Percentiles rank a stretch among this genome's conserved stretches.
Conservation (phyloP, 2,329 filamentous ascomycete species). For the Cordyceps tenuipes region DNA sequence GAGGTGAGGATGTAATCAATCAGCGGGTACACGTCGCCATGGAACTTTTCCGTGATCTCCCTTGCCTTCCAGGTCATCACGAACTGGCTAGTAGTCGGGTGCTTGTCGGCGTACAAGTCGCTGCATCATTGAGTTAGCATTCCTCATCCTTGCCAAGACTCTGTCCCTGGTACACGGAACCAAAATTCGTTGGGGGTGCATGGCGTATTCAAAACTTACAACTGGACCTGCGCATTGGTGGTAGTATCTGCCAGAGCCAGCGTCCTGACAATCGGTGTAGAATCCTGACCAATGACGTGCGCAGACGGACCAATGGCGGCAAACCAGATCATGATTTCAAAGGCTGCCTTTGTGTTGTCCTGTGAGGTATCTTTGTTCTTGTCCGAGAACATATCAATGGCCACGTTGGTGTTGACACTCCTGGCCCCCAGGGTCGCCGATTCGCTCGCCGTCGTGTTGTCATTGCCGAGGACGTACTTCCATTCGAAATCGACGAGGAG, state of each 20-base stretch:
- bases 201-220: slow-evolving; percentile 24
- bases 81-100: slow-evolving; percentile 28
- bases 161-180: background rate
- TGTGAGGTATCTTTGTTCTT: slow-evolving; percentile 30
- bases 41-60: slow-evolving; percentile 30
- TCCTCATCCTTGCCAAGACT: background rate
- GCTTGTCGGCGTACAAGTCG: slow-evolving; percentile 33
- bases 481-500: slow-evolving; percentile 40
- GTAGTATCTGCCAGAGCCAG: slow-evolving; percentile 27
- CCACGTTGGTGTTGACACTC: slow-evolving; percentile 46
- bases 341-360: slow-evolving; percentile 33
- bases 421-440: slow-evolving; percentile 29
- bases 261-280: slow-evolving; percentile 23
- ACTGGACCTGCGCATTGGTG: slow-evolving; percentile 21
- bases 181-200: background rate
- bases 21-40: slow-evolving; percentile 38
- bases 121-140: slow-evolving; percentile 19
- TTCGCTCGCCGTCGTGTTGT: slow-evolving; percentile 21
- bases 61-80: slow-evolving; percentile 43
- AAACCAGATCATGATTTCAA: slow-evolving; percentile 53
- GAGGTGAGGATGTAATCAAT: slow-evolving; percentile 31
- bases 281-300: slow-evolving; percentile 36
- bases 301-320: slow-evolving; percentile 37
- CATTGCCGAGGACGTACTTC: slow-evolving; percentile 40
- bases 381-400: slow-evolving; percentile 52